phyloP scores from a whole-genome alignment of 2,329 filamentous ascomycete genomes.

The Fusarium tanahbumbuense region DNA sequence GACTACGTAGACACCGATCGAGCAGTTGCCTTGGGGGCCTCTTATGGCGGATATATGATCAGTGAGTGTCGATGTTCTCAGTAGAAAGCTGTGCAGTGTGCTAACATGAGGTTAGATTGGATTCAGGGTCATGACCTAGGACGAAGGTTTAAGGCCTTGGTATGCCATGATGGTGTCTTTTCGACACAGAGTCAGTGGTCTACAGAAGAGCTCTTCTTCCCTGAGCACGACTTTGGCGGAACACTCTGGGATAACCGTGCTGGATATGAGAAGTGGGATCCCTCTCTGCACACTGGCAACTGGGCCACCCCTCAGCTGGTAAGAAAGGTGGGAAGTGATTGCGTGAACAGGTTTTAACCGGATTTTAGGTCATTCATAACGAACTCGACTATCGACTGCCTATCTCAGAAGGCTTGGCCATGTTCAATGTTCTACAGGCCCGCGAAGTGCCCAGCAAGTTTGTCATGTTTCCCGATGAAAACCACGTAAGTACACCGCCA shows the following conservation, averaged over 20 bases:
- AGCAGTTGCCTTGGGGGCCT: conserved; percentile 79
- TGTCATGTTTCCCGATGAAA: conserved; percentile 82
- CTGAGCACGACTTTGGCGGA: conserved; percentile 74
- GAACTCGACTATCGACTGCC: conserved; percentile 90
- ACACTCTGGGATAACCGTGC: conserved; percentile 70
- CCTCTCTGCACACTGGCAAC: conserved; percentile 69
- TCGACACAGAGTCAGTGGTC: conserved; percentile 74
- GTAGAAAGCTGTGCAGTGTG: not conserved
- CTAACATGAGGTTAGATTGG: conserved; percentile 70
- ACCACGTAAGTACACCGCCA: conserved; percentile 57
- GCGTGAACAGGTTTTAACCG: not conserved
- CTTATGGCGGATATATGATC: conserved; percentile 81
- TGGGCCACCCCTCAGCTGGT: conserved; percentile 91
- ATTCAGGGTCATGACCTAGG: conserved; percentile 88
- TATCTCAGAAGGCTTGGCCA: conserved; percentile 83
- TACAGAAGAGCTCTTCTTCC: conserved; percentile 78
- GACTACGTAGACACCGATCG: conserved; percentile 75
- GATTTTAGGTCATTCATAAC: conserved; percentile 75
- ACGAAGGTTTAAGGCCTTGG: conserved; percentile 86
- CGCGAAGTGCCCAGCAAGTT: conserved; percentile 80
- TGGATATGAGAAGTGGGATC: conserved; percentile 77
- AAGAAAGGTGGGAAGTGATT: conserved; percentile 27
- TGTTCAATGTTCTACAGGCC: conserved; percentile 87
- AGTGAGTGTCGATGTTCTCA: conserved; percentile 57
- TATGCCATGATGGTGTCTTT: conserved; percentile 90